Conservation (phyloP, 2,329 filamentous ascomycete species). For the Penicillium sclerotiorum region DNA sequence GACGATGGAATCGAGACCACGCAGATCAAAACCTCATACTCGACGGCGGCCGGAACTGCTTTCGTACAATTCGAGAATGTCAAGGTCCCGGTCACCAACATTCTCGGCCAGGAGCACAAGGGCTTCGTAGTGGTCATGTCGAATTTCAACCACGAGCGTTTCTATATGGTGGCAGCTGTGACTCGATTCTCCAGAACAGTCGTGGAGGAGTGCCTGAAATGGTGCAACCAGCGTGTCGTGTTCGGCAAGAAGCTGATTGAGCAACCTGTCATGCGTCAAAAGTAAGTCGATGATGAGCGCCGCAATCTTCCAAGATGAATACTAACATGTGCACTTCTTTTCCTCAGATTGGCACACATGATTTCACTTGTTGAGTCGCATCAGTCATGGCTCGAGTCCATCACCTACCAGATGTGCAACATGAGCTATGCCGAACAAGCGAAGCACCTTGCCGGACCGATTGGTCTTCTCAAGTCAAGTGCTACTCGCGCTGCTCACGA, state of each 20-base stretch:
- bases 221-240: slow-evolving; percentile 82
- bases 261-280: slow-evolving; percentile 78
- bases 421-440: slow-evolving; percentile 79
- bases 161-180: slow-evolving; percentile 71
- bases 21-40: slow-evolving; percentile 70
- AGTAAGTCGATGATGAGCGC: slow-evolving; percentile 52
- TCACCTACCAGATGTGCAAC: slow-evolving; percentile 86
- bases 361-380: slow-evolving; percentile 79
- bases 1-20: slow-evolving; percentile 68
- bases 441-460: slow-evolving; percentile 74
- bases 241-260: slow-evolving; percentile 81
- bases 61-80: slow-evolving; percentile 84
- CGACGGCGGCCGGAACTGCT: slow-evolving; percentile 73
- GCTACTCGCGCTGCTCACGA: slow-evolving; percentile 77
- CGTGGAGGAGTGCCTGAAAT: slow-evolving; percentile 83
- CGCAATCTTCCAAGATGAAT: neutral
- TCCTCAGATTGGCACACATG: slow-evolving; percentile 75
- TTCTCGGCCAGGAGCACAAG: slow-evolving; percentile 81
- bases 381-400: slow-evolving; percentile 81
- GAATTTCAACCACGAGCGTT: slow-evolving; percentile 89
- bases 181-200: slow-evolving; percentile 68
- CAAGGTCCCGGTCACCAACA: slow-evolving; percentile 76
- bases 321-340: neutral
- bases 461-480: slow-evolving; percentile 80
- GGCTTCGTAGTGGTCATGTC: slow-evolving; percentile 81